Evolutionary conservation across 257 asterid species (phyloP).

Genomic region (Solanum medicagineum): DNA sequence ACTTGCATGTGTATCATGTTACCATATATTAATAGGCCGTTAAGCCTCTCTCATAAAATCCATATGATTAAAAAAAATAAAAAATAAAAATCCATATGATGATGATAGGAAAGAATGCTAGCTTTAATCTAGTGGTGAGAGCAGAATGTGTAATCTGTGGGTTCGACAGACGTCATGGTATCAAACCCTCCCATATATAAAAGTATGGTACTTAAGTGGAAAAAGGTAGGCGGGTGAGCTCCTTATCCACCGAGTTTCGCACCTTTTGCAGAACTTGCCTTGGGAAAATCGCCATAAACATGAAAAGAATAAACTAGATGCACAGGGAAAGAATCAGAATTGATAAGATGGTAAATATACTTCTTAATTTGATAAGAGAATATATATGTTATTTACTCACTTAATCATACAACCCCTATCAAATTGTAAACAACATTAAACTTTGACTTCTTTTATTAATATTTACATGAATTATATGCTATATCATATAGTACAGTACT

Average conservation of each 20-base stretch:
- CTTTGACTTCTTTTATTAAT: not conserved
- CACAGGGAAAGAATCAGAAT: not conserved
- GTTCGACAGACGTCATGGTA: not conserved
- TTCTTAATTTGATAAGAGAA: not conserved
- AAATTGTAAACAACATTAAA: not conserved
- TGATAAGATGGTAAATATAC: not conserved
- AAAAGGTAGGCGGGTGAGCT: not conserved
- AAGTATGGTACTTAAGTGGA: not conserved
- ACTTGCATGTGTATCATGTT: not conserved
- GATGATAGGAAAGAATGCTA: not conserved
- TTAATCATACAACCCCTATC: not conserved
- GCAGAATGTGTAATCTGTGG: not conserved
- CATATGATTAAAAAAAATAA: not conserved
- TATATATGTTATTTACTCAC: not conserved
- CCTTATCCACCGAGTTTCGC: not conserved
- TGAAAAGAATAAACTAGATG: not conserved
- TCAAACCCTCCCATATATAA: not conserved
- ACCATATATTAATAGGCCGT: not conserved
- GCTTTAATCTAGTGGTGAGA: not conserved
- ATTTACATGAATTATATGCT: not conserved
- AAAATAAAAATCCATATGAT: not conserved
- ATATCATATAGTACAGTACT: not conserved
- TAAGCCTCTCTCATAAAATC: too few relatives aligned
- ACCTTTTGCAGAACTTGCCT: not conserved
- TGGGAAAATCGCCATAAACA: not conserved